These are phyloP conservation scores for Ceratocystis variospora DNA, from an alignment of 2,329 filamentous ascomycete genomes.

Conservation along the genomic window DNA sequence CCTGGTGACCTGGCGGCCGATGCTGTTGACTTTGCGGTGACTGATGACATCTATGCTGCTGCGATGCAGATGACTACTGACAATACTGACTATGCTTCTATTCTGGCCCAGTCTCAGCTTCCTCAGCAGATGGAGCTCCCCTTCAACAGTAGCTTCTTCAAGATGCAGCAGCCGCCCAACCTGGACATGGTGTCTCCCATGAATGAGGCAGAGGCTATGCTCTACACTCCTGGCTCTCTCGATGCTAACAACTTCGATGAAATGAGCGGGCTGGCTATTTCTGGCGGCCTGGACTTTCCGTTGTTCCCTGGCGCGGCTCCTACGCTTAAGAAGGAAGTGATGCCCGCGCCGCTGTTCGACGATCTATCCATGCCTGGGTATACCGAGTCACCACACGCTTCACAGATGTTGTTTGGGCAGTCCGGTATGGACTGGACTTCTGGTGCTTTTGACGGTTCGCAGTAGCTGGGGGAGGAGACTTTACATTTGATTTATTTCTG, in stretches of 20 bases:
- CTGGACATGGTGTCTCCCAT: constrained; percentile 43
- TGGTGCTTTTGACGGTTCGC: constrained; percentile 26
- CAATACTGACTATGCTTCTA: constrained; percentile 21
- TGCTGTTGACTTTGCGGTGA: constrained; percentile 46
- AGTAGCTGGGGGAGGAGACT: constrained; percentile 21
- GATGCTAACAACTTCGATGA: constrained; percentile 52
- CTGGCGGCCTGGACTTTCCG: constrained; percentile 47
- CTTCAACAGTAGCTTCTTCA: constrained; percentile 2
- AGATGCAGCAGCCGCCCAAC: constrained; percentile 9
- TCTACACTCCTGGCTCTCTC: constrained; percentile 51
- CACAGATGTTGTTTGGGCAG: constrained; percentile 35
- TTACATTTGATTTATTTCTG: neutral
- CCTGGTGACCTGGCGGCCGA: constrained; percentile 26
- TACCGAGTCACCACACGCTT: constrained; percentile 37
- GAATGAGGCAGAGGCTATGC: constrained; percentile 39
- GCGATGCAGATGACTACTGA: constrained; percentile 34
- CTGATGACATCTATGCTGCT: constrained; percentile 49
- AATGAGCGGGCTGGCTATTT: constrained; percentile 25
- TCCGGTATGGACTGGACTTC: constrained; percentile 31
- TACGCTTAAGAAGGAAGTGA: constrained; percentile 26
- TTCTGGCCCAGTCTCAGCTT: constrained; percentile 29
- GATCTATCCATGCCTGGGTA: constrained; percentile 38
- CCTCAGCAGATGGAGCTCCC: constrained; percentile 11
- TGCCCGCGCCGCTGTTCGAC: constrained; percentile 35
- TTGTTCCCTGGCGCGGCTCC: constrained; percentile 36